Percentiles rank a stretch among this genome's conserved stretches.
Conservation (phyloP, 805 yeast genomes). For the Maudiozyma serrabonitensis region DNA sequence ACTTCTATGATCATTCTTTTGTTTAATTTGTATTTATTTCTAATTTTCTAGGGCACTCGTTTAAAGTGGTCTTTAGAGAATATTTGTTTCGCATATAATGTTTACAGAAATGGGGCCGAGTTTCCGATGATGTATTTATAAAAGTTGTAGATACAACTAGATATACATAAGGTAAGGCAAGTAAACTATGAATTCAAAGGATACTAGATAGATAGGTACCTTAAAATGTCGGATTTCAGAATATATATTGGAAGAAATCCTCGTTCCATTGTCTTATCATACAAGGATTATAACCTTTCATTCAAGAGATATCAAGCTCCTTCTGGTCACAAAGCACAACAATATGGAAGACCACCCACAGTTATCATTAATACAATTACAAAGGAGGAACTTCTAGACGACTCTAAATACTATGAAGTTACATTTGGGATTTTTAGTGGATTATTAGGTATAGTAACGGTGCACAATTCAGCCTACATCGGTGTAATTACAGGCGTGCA, state of each 20-base stretch:
- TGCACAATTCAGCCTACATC: conserved; percentile 45
- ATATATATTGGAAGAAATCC: conserved; percentile 54
- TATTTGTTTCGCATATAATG: no score
- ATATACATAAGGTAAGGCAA: neutral
- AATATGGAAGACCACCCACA: conserved; percentile 22
- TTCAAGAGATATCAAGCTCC: conserved; percentile 33
- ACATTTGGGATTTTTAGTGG: conserved; percentile 36
- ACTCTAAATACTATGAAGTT: conserved; percentile 33
- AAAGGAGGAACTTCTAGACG: conserved; percentile 30
- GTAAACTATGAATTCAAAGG: neutral
- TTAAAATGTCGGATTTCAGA: conserved; percentile 1
- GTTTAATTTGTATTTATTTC: no score
- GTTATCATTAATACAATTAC: conserved; percentile 48
- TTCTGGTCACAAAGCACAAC: conserved; percentile 14
- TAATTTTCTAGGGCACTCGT: no score
- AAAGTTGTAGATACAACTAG: neutral
- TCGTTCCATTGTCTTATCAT: conserved; percentile 57
- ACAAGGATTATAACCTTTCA: conserved; percentile 49
- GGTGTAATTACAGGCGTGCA: conserved; percentile 48
- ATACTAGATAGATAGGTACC: neutral
- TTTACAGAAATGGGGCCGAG: no score
- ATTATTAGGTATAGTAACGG: conserved; percentile 48
- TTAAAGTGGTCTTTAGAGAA: no score
- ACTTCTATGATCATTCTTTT: no score
- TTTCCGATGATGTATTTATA: no score